These are phyloP conservation scores for Mrakia gelida DNA, from an alignment of 768 basidiomycete species.

Conservation along the genomic window DNA sequence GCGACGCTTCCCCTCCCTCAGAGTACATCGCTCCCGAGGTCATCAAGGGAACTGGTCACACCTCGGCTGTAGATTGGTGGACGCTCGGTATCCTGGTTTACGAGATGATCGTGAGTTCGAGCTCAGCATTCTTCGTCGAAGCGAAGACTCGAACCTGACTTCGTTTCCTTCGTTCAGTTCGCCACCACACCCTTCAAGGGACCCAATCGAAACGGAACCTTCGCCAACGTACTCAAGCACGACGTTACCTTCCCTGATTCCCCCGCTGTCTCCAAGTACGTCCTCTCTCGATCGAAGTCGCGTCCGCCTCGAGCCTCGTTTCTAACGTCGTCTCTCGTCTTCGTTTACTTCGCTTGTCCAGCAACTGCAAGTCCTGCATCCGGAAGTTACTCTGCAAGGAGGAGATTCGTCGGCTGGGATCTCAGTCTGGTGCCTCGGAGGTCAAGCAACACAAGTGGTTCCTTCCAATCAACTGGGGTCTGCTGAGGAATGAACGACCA, in stretches of 20 bases:
- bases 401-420: slow-evolving; percentile 80
- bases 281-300: slow-evolving; percentile 34
- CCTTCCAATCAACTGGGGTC: slow-evolving; percentile 89
- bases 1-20: slow-evolving; percentile 42
- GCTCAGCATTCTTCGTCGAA: not conserved
- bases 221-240: slow-evolving; percentile 85
- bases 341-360: slow-evolving; percentile 42
- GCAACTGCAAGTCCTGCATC: slow-evolving; percentile 83
- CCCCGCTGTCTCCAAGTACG: slow-evolving; percentile 30
- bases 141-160: not conserved
- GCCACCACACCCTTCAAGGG: slow-evolving; percentile 99
- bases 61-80: slow-evolving; percentile 99
- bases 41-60: slow-evolving; percentile 92
- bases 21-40: slow-evolving; percentile 99
- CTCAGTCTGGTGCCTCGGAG: slow-evolving; percentile 91
- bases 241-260: slow-evolving; percentile 79
- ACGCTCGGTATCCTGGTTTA: slow-evolving; percentile 96
- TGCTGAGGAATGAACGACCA: slow-evolving; percentile 84
- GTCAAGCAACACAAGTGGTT: slow-evolving; percentile 99
- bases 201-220: slow-evolving; percentile 85
- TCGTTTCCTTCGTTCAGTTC: slow-evolving; percentile 55
- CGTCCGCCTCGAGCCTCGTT: not conserved
- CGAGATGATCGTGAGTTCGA: slow-evolving; percentile 61
- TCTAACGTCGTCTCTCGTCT: not conserved
- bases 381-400: slow-evolving; percentile 84